Evolutionary conservation across 73 alveolate species (phyloP).

Genomic region (Paramecium biaurelia): DNA sequence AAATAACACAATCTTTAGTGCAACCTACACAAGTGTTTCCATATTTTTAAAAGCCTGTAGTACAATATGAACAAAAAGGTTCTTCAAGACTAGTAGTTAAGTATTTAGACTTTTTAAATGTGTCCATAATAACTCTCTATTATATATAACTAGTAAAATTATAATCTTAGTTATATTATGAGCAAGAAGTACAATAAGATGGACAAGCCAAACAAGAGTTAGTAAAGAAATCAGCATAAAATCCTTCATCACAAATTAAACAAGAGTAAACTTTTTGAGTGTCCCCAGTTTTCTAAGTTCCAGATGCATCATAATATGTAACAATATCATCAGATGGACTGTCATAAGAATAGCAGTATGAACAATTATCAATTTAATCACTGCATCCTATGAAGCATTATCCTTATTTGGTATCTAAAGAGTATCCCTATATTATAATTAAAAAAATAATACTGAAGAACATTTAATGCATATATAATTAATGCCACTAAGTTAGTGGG

Average conservation of each 20-base stretch:
- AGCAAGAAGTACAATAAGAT: background rate
- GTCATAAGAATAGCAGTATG: background rate
- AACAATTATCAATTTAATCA: background rate
- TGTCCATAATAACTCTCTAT: background rate
- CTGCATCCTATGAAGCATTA: background rate
- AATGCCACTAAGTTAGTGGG: background rate
- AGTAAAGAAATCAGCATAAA: slow-evolving; percentile 23
- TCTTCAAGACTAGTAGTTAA: background rate
- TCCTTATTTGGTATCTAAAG: background rate
- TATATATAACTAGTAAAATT: background rate
- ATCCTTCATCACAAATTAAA: slow-evolving; percentile 13
- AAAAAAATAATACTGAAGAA: background rate
- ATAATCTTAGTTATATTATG: background rate
- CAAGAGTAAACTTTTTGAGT: background rate
- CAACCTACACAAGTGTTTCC: background rate
- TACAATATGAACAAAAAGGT: slow-evolving; percentile 7
- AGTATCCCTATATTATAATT: background rate
- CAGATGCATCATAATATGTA: background rate
- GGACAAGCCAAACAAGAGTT: background rate
- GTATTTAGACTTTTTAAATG: background rate
- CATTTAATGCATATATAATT: background rate
- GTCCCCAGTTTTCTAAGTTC: background rate
- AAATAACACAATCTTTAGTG: background rate
- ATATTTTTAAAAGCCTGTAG: background rate
- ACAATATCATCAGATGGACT: background rate